phyloP scores from a whole-genome alignment of 192 early-diverging fungal species.

The Haplosporangium gracile region DNA sequence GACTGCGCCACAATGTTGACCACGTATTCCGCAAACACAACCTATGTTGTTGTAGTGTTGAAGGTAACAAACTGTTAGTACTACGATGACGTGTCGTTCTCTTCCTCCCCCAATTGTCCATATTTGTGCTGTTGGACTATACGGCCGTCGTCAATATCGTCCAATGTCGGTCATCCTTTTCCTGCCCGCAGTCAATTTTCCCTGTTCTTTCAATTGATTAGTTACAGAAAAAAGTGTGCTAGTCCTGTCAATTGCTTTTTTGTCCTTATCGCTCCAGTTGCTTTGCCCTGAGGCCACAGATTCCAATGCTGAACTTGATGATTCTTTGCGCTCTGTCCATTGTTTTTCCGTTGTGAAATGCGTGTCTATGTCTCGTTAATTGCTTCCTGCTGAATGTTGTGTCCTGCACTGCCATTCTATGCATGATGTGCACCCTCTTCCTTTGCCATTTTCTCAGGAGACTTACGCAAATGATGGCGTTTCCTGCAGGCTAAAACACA shows the following conservation, averaged over 20 bases:
- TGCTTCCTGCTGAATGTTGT: too few relatives aligned
- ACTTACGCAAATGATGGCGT: slow-evolving; percentile 79
- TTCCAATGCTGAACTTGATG: too few relatives aligned
- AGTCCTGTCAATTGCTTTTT: background rate
- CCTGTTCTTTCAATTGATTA: background rate
- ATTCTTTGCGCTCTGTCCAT: background rate
- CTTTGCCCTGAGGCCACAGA: too few relatives aligned
- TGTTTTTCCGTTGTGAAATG: background rate
- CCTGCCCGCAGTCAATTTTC: background rate
- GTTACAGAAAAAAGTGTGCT: background rate
- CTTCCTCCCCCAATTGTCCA: background rate
- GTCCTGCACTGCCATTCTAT: background rate
- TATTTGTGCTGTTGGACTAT: background rate
- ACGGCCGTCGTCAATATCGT: background rate
- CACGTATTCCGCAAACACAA: slow-evolving; percentile 84
- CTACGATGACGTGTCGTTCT: background rate
- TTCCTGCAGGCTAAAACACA: slow-evolving; percentile 66
- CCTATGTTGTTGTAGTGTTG: slow-evolving; percentile 14
- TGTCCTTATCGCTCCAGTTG: background rate
- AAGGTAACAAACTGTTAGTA: background rate
- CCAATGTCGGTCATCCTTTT: background rate
- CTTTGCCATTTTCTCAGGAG: background rate
- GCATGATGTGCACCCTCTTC: background rate
- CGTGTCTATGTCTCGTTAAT: too few relatives aligned
- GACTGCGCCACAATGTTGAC: slow-evolving; percentile 75